Conservation (phyloP, 345 rosid species). For the Sonneratia alba region DNA sequence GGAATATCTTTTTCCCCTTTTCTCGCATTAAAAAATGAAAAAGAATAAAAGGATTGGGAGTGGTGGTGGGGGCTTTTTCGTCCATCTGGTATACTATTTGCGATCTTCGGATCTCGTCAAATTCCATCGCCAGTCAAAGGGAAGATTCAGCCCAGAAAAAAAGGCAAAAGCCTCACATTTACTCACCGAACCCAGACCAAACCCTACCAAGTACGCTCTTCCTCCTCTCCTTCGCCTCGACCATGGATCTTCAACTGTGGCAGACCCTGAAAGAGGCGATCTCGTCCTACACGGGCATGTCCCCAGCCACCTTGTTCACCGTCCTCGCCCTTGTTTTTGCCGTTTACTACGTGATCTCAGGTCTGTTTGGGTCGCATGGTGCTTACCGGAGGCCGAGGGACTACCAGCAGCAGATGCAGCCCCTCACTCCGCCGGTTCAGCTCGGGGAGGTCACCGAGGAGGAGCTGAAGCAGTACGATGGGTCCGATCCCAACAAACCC, state of each 20-base stretch:
- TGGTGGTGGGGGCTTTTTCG: background rate
- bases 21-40: conserved; percentile 7
- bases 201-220: background rate
- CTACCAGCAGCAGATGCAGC: conserved; percentile 49
- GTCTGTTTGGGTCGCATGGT: conserved; percentile 41
- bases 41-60: too few species aligned
- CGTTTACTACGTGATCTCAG: conserved; percentile 59
- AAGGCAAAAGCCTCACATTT: background rate
- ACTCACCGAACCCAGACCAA: background rate
- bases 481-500: conserved; percentile 72
- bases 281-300: conserved; percentile 73
- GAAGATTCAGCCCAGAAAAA: background rate
- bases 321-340: conserved; percentile 58
- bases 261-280: conserved; percentile 78
- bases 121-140: background rate
- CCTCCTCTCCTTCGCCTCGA: background rate
- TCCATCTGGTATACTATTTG: background rate
- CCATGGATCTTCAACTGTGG: conserved; percentile 86
- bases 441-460: conserved; percentile 83
- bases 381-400: conserved; percentile 35
- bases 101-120: background rate
- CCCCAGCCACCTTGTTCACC: conserved; percentile 78
- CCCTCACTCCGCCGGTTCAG: conserved; percentile 79
- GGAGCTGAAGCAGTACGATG: conserved; percentile 78
- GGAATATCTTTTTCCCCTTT: too few species aligned